phyloP scores from a whole-genome alignment of 2,329 filamentous ascomycete genomes.

The Fusarium nelsonii region DNA sequence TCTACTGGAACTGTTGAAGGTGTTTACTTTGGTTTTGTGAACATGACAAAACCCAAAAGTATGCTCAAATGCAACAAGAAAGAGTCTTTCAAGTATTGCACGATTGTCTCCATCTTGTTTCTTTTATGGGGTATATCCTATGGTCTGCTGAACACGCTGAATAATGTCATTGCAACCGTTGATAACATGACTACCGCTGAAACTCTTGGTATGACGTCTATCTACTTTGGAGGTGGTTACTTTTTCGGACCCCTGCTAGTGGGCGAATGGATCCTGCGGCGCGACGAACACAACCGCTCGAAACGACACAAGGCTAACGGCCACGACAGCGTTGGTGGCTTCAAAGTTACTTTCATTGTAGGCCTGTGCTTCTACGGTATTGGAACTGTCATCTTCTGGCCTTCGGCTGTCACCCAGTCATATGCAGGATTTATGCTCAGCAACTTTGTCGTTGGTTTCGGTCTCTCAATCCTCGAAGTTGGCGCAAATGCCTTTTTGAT shows the following conservation, averaged over 20 bases:
- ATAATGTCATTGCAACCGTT: slow-evolving; percentile 74
- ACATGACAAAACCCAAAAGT: slow-evolving; percentile 76
- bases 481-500: slow-evolving; percentile 80
- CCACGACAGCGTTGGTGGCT: slow-evolving; percentile 69
- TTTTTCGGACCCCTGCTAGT: slow-evolving; percentile 77
- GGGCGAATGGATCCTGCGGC: slow-evolving; percentile 76
- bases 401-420: slow-evolving; percentile 78
- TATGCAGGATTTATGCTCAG: slow-evolving; percentile 83
- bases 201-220: slow-evolving; percentile 74
- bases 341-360: slow-evolving; percentile 83
- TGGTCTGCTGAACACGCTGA: slow-evolving; percentile 85
- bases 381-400: slow-evolving; percentile 89
- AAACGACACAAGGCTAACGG: slow-evolving; percentile 55
- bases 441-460: slow-evolving; percentile 81
- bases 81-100: slow-evolving; percentile 79
- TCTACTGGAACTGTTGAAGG: slow-evolving; percentile 55
- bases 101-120: slow-evolving; percentile 83
- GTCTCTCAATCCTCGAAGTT: slow-evolving; percentile 81
- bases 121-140: slow-evolving; percentile 93
- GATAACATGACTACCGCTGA: slow-evolving; percentile 71
- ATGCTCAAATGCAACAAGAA: slow-evolving; percentile 73
- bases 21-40: slow-evolving; percentile 82
- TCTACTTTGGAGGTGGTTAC: slow-evolving; percentile 79
- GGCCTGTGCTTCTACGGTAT: slow-evolving; percentile 80
- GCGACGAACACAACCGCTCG: slow-evolving; percentile 70